These are phyloP conservation scores for Climacium dendroides DNA, from an alignment of 225 moss, liverwort and hornwort species.

Conservation along the genomic window DNA sequence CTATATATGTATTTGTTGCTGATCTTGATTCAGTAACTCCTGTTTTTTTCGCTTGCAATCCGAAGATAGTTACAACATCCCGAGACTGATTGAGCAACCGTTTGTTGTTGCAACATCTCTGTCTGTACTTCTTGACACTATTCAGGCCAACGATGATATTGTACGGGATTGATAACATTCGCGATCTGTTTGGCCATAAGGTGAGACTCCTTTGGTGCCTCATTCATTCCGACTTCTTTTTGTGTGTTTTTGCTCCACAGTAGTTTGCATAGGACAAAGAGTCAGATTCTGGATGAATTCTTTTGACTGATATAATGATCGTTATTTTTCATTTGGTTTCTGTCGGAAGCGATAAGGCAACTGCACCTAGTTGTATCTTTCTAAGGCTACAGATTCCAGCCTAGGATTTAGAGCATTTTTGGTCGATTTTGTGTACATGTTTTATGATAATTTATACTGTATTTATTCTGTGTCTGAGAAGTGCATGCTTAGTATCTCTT, in stretches of 20 bases:
- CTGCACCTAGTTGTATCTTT: neutral
- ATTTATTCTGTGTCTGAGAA: neutral
- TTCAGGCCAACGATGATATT: conserved; percentile 93
- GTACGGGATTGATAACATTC: conserved; percentile 89
- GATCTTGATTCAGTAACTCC: neutral
- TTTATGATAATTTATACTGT: neutral
- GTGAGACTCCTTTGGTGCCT: neutral
- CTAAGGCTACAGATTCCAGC: neutral
- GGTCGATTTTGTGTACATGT: neutral
- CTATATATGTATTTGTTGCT: neutral
- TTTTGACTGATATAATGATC: neutral
- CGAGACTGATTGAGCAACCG: neutral
- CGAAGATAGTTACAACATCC: neutral
- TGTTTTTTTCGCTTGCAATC: neutral
- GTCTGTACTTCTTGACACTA: neutral
- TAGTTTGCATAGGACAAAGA: neutral
- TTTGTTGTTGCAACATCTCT: neutral
- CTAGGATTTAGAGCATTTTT: neutral
- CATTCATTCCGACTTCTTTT: neutral
- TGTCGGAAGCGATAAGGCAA: neutral
- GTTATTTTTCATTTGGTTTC: neutral
- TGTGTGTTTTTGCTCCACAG: neutral
- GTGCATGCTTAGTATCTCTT: neutral
- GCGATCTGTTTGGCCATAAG: conserved; percentile 96
- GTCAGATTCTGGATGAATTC: neutral